Evolutionary conservation across 2,329 filamentous ascomycete genomes (phyloP).

Genomic region (Colletotrichum sp.): DNA sequence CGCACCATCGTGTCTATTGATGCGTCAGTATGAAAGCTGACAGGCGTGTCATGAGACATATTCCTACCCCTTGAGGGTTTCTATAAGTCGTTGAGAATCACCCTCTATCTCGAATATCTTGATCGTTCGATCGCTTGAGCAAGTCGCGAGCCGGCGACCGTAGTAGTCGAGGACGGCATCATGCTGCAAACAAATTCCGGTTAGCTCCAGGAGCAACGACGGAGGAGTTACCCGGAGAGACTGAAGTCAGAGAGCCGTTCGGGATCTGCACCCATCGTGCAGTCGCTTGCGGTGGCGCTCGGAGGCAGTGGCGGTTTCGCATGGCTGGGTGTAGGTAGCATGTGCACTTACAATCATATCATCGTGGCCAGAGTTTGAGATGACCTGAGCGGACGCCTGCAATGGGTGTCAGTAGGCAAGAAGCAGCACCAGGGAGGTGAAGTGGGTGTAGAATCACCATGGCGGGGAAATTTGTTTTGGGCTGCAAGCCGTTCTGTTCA

Average conservation of each 20-base stretch:
- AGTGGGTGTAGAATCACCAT: not conserved
- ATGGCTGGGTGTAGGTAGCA: not conserved
- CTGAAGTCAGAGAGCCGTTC: not conserved
- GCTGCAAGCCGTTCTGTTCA: not conserved
- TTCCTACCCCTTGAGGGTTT: conserved; percentile 89
- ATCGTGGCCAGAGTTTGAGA: conserved; percentile 72
- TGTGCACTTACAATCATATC: conserved; percentile 92
- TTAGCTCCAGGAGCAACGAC: not conserved
- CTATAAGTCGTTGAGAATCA: conserved; percentile 84
- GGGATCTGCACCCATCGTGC: not conserved
- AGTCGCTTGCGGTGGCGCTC: not conserved
- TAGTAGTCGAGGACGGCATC: conserved; percentile 99
- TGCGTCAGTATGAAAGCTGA: not conserved
- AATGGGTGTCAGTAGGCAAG: not conserved
- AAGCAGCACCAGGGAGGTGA: not conserved
- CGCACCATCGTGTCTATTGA: conserved; percentile 84
- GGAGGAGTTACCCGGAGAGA: not conserved
- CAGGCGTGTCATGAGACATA: not conserved
- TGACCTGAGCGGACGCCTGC: conserved; percentile 41
- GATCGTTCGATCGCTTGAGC: conserved; percentile 97
- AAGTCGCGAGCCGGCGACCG: conserved; percentile 92
- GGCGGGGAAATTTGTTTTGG: not conserved
- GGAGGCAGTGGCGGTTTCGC: not conserved
- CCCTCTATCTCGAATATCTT: conserved; percentile 99
- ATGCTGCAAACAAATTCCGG: conserved; percentile 61